A percentile compares a stretch with the other conserved stretches of the same genome.
These are phyloP conservation scores for Trichoderma afroharzianum DNA, from an alignment of 2,329 filamentous ascomycete species.

Conservation along the genomic window DNA sequence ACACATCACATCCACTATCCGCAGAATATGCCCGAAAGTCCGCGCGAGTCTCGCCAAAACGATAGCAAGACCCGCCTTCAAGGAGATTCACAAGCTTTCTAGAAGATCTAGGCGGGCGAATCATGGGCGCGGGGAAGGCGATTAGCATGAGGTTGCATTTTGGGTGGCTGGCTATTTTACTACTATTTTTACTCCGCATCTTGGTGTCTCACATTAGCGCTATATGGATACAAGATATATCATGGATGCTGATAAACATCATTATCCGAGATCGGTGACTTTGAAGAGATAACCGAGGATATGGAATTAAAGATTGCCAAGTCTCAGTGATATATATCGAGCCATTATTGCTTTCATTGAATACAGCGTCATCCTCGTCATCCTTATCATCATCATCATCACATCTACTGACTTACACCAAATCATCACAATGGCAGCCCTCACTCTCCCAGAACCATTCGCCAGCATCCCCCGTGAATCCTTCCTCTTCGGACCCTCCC, in stretches of 20 bases:
- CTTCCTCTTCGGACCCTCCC: conserved; percentile 65
- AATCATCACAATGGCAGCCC: conserved; percentile 24
- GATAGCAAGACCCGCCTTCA: background rate
- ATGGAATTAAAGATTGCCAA: background rate
- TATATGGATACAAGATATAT: background rate
- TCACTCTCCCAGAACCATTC: conserved; percentile 58
- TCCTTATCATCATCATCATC: no score
- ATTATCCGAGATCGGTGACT: conserved; percentile 2
- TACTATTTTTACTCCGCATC: background rate
- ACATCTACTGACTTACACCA: background rate
- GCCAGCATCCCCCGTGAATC: conserved; percentile 58
- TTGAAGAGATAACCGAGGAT: background rate
- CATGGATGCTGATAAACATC: background rate
- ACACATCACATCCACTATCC: conserved; percentile 5
- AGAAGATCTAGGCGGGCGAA: background rate
- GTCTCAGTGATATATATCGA: background rate
- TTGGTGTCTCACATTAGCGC: background rate
- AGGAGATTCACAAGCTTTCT: background rate
- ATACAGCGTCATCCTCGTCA: background rate
- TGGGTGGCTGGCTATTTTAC: background rate
- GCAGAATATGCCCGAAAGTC: background rate
- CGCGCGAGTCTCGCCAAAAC: background rate
- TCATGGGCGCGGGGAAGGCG: background rate
- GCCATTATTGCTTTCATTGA: background rate
- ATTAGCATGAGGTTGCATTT: background rate